These are phyloP conservation scores for Saussurea involucrata DNA, from an alignment of 129 eudicot genomes.

Conservation along the genomic window DNA sequence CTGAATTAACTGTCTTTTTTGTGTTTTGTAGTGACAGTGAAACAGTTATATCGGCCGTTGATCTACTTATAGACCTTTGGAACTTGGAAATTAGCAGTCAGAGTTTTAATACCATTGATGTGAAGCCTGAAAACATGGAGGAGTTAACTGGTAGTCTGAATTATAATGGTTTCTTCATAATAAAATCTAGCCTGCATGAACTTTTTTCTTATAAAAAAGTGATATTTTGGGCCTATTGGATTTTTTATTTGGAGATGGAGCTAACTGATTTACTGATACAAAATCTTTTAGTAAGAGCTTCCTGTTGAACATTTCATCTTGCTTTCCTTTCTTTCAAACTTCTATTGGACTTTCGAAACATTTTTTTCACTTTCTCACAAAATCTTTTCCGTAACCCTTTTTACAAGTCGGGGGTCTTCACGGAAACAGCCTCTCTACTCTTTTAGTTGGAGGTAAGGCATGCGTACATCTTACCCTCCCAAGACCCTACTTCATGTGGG, in stretches of 20 bases:
- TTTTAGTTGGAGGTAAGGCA: too few species aligned
- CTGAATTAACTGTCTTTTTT: conserved; percentile 11
- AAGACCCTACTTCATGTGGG: too few species aligned
- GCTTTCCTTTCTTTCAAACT: too few species aligned
- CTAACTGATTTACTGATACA: not conserved
- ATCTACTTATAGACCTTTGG: conserved; percentile 91
- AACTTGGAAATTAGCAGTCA: conserved; percentile 87
- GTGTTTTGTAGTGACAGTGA: conserved; percentile 72
- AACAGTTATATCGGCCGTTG: conserved; percentile 96
- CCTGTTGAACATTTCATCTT: too few species aligned
- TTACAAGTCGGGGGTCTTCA: too few species aligned
- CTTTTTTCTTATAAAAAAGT: not conserved
- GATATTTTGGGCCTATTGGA: not conserved
- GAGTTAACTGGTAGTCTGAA: conserved; percentile 70
- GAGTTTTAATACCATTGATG: conserved; percentile 86
- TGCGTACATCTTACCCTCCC: too few species aligned
- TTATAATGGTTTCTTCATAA: not conserved
- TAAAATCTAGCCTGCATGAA: not conserved
- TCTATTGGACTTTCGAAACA: too few species aligned
- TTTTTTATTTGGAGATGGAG: not conserved
- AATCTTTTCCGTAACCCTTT: too few species aligned
- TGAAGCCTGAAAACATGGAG: conserved; percentile 93
- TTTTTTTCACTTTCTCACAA: too few species aligned
- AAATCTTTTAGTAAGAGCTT: not conserved
- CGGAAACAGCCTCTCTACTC: too few species aligned